These are phyloP conservation scores for Cercospora zeina DNA, from an alignment of 2,329 filamentous ascomycete genomes.

Conservation along the genomic window DNA sequence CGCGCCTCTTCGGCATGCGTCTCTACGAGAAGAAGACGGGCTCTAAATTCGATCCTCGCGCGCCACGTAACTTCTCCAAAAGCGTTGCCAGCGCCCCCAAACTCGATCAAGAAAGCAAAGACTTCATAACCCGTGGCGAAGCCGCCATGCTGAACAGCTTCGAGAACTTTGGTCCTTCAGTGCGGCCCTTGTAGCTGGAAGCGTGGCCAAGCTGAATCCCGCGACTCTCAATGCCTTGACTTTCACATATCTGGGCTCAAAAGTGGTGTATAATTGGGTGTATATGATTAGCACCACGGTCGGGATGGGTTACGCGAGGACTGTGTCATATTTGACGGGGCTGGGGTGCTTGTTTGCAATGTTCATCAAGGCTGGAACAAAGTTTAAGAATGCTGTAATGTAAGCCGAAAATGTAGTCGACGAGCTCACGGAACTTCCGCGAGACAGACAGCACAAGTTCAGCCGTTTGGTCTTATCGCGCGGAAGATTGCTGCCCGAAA, in stretches of 20 bases:
- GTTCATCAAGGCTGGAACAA: slow-evolving; percentile 35
- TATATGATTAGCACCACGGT: slow-evolving; percentile 35
- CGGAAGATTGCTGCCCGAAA: not conserved
- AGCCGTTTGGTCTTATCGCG: not conserved
- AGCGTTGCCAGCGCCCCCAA: slow-evolving; percentile 36
- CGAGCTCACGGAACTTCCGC: not conserved
- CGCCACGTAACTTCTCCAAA: slow-evolving; percentile 37
- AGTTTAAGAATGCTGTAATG: slow-evolving; percentile 19
- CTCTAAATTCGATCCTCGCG: slow-evolving; percentile 33
- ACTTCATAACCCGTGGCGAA: slow-evolving; percentile 42
- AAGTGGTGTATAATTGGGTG: slow-evolving; percentile 37
- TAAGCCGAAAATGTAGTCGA: not conserved
- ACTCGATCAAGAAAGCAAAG: slow-evolving; percentile 40
- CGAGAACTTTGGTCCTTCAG: slow-evolving; percentile 47
- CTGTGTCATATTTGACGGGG: slow-evolving; percentile 30
- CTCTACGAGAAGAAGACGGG: slow-evolving; percentile 24
- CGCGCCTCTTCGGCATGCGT: slow-evolving; percentile 40
- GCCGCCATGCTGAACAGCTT: slow-evolving; percentile 43
- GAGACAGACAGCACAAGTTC: not conserved
- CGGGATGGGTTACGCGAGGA: slow-evolving; percentile 27
- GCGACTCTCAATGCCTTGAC: slow-evolving; percentile 35
- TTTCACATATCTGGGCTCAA: slow-evolving; percentile 33
- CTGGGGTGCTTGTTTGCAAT: slow-evolving; percentile 32
- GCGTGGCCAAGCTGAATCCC: slow-evolving; percentile 39
- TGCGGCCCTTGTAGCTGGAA: slow-evolving; percentile 44